Base-by-base conservation (phyloP, 2,329 filamentous ascomycete genomes). In the Xylariaceae sp. region DNA sequence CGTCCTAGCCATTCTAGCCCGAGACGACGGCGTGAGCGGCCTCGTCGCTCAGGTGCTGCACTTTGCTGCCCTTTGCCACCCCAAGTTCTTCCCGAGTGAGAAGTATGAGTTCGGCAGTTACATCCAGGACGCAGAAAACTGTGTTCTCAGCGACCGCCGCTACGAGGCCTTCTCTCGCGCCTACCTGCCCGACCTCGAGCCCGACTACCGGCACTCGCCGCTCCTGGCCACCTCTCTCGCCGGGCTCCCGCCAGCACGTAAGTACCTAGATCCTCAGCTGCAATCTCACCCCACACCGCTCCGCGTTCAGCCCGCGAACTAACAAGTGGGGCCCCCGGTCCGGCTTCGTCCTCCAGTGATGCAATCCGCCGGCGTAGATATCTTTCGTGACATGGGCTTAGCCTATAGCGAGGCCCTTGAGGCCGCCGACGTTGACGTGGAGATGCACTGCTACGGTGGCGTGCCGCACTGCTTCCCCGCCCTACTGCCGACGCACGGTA, bases 381-480 rank as follows among this genome's bases (percentile, higher is more conserved):
- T 59, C 3, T 56, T 60, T 39, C 58, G 58, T 19, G 58, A 60
- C 49, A 39, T 37, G 1, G n/a, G 44, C 4, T 54, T 60, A 3
- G 58, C 58, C 2, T 60, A 58, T 39, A 51, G 51, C 31, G 56
- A 59, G 29, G 56, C 53, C 27, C 53, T 60, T 6, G 26, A 2
- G 3, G 51, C 49, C 4, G 53, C 51, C 2, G 51, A 49, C 27
- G 56, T 59, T 4, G 48, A 56, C 12, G 48, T 41, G 31, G 53
- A 60, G 32, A 30, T 51, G 11, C 11, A 59, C 43, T 48, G 50
- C 19, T 56, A 60, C 29, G 42, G 40, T 6, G 58, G 58, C 8
- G 56, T 60, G 3, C 56, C 56, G 39, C 58, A 60, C n/a, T 60
- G 58, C 29, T 60, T 60, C 29, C 58, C 58, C 1, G 44, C 47